A percentile compares a stretch with the other conserved stretches of the same genome.
Conservation (phyloP, 768 basidiomycete species). For the Termitomyces sp. region DNA sequence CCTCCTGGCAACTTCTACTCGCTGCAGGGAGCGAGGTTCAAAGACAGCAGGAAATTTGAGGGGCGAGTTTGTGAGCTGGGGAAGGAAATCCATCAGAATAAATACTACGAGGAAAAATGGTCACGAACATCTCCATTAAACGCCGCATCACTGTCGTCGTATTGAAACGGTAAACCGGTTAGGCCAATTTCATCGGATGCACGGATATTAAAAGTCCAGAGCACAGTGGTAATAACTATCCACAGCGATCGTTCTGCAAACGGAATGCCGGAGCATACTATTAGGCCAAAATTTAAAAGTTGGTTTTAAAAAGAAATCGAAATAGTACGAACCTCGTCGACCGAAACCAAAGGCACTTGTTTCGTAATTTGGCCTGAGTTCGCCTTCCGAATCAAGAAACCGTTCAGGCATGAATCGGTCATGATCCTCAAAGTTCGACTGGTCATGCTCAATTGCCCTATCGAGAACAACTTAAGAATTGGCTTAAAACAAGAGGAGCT, state of each 20-base stretch:
- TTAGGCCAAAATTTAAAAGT: background rate
- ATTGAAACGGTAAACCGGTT: background rate
- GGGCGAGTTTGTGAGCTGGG: too few species aligned
- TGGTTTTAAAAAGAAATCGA: background rate
- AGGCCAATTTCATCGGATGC: background rate
- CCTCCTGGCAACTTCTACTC: too few species aligned
- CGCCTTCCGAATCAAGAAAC: background rate
- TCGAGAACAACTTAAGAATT: background rate
- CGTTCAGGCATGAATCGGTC: conserved; percentile 1
- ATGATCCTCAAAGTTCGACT: background rate
- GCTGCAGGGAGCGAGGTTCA: too few species aligned
- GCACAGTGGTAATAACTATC: background rate
- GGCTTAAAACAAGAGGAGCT: too few species aligned
- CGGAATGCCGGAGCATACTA: background rate
- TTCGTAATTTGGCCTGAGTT: background rate
- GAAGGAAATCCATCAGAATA: too few species aligned
- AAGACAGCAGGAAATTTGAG: too few species aligned
- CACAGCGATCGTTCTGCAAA: background rate
- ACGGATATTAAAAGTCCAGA: background rate
- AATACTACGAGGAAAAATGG: too few species aligned
- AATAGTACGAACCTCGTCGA: background rate
- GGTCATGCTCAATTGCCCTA: conserved; percentile 1
- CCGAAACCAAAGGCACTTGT: background rate
- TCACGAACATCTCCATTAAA: too few species aligned
- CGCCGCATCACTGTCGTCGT: too few species aligned